Evolutionary conservation across 1,139 yeast genomes (phyloP).

Genomic region (Magnusiomyces paraingens): DNA sequence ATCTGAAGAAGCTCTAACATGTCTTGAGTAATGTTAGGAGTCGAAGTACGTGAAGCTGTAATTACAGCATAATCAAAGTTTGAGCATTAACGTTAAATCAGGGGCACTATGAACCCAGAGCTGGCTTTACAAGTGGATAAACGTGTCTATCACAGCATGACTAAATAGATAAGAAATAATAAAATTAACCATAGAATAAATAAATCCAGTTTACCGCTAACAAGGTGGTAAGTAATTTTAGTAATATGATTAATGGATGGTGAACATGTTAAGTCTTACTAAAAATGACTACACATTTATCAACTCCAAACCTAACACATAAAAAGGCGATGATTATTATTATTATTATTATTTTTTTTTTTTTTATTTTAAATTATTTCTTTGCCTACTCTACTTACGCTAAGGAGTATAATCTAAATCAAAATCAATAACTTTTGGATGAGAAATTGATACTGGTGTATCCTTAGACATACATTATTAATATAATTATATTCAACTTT

Average conservation of each 20-base stretch:
- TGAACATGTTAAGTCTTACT: too few relatives aligned
- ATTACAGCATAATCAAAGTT: constrained; percentile 48
- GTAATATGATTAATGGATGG: too few relatives aligned
- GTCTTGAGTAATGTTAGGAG: constrained; percentile 56
- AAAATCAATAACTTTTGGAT: constrained; percentile 61
- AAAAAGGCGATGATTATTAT: too few relatives aligned
- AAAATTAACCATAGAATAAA: background rate
- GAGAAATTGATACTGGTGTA: constrained; percentile 17
- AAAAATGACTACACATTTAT: too few relatives aligned
- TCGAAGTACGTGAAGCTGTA: constrained; percentile 62
- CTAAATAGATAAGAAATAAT: constrained; percentile 16
- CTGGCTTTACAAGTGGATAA: constrained; percentile 43
- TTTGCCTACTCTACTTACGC: constrained; percentile 51
- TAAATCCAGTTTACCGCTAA: constrained; percentile 21
- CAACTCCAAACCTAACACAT: too few relatives aligned
- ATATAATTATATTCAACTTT: background rate
- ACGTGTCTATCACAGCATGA: constrained; percentile 67
- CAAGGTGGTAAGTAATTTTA: constrained; percentile 2
- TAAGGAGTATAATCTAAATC: constrained; percentile 74
- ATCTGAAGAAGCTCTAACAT: constrained; percentile 46
- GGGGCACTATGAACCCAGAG: constrained; percentile 21
- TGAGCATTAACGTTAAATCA: constrained; percentile 37
- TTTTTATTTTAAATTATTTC: too few relatives aligned
- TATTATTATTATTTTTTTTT: too few relatives aligned
- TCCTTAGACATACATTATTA: background rate